Base-by-base conservation (phyloP, 495 filamentous ascomycete genomes). In the Neurospora cerealis region DNA sequence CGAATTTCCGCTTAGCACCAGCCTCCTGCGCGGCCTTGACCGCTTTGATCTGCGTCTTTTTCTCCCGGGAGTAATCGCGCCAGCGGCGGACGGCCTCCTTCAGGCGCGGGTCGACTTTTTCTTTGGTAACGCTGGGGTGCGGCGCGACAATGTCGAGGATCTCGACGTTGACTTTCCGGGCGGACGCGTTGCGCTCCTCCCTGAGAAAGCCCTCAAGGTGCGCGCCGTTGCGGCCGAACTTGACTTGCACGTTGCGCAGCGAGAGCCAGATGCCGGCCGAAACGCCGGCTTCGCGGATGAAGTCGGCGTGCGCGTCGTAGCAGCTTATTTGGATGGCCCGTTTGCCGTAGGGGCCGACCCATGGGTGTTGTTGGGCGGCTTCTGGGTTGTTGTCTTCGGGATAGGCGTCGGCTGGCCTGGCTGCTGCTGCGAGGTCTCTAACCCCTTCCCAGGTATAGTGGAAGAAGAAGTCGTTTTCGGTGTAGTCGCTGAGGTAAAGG, bases 401-500 rank as follows among this genome's bases (percentile, higher is more conserved):
- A 39, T 84, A 81, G 28, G 72, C 75, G 40, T 77, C 71, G 37
- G 21, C 69, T 75, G 77, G 41, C 17, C 32, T 46, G 3, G 32
- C 66, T 6, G 82, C 78, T 40, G 80, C 83, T 70, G 82, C 78
- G 41, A 80, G 75, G 36, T 81, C 78, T 11, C 80, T 78, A 13
- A 78, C 75, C 24, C 79, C 82, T 19, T 84, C 82, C 74, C 85
- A 86, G 28, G 82, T 84, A 70, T 90, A 89, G 40, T 89, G 81
- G 62, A 85, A 88, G 28, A 98, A 88, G 39, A 76, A 72, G 0
- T 81, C 76, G 74, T 96, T 92, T 34, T 86, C 79, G 10, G 95
- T 97, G 81, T 97, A 99, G 80, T 99, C 96, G 0, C 93, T 94
- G 21, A 97, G 79, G 80, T 95, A 94, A 0, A 99, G 60, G 2